Base-by-base conservation (phyloP, 2,329 filamentous ascomycete genomes). In the Fusarium compactum region DNA sequence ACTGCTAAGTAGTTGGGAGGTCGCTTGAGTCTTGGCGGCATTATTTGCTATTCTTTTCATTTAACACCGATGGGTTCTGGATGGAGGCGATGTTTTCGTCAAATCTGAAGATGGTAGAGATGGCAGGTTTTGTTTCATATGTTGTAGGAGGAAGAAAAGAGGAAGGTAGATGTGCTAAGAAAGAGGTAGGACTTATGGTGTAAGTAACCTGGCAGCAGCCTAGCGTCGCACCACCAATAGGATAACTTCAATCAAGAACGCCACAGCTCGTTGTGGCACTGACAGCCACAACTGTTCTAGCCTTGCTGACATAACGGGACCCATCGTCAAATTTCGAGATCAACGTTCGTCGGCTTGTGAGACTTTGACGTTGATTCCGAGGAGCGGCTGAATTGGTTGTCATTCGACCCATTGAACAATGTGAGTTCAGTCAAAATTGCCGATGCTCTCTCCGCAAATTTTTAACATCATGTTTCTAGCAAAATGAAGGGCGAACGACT, bases 401-500 rank as follows among this genome's bases (percentile, higher is more conserved):
- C 67, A 73, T 70, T 65, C 58, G 59, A 71, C 58, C 62, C 52
- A 65, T 72, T 74, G 61, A 72, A 58, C 59, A 64, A 34, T 50
- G 74, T 75, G 45, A 67, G 74, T 57, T 24, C 22, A 6, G 27
- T 24, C 2, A 6, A 7, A n/a, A 18, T n/a, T 25, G 25, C 20
- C 53, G 1, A 7, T 20, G 9, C 1, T 6, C 3, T 22, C 0
- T 6, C 24, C 7, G 9, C 22, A 14, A 18, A 10, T 14, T 4
- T 40, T 69, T 76, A 27, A 76, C 50, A 57, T 6, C 12, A 30
- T 29, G 10, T 25, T 3, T 38, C n/a, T 41, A 72, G 68, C 57
- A 64, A 72, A 46, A 82, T 81, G 80, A 80, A 72, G 70, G 70
- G 76, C 59, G 70, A 75, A 65, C 72, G 70, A 63, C 67, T 80